Evolutionary conservation across 805 yeast species (phyloP).

Genomic region (Myxozyma mucilagina): DNA sequence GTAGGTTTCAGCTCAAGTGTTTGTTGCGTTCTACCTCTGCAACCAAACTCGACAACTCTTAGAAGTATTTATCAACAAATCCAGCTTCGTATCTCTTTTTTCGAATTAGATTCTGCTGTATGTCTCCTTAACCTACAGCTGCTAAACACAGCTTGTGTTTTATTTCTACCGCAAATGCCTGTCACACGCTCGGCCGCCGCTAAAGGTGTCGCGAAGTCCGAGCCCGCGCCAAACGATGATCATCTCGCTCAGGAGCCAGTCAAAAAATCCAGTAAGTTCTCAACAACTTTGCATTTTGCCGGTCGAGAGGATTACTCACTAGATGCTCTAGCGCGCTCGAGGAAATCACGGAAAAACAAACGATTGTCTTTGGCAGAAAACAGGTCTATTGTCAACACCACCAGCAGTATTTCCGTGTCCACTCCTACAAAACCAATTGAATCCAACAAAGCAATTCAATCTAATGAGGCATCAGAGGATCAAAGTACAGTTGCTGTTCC

Average conservation of each 20-base stretch:
- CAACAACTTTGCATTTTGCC: neutral
- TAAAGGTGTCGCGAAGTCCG: neutral
- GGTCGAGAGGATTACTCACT: neutral
- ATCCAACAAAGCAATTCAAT: neutral
- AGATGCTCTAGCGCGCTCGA: neutral
- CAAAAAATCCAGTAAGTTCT: neutral
- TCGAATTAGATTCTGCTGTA: neutral
- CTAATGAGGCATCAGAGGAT: too few relatives aligned
- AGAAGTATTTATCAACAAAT: neutral
- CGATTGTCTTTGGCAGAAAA: conserved; percentile 5
- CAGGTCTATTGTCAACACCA: neutral
- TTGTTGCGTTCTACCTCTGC: neutral
- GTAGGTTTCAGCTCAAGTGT: neutral
- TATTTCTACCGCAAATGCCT: conserved; percentile 1
- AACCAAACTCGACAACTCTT: neutral
- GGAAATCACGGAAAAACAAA: neutral
- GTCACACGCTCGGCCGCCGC: conserved; percentile 5
- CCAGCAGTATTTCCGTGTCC: neutral
- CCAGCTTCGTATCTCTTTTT: neutral
- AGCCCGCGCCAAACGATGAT: neutral
- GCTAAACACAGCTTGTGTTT: neutral
- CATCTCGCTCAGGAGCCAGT: neutral
- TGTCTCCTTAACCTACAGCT: neutral
- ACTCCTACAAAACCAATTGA: neutral
- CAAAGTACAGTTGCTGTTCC: too few relatives aligned